Base-by-base conservation (phyloP, 2,329 filamentous ascomycete species). In the Penicillium hordei region DNA sequence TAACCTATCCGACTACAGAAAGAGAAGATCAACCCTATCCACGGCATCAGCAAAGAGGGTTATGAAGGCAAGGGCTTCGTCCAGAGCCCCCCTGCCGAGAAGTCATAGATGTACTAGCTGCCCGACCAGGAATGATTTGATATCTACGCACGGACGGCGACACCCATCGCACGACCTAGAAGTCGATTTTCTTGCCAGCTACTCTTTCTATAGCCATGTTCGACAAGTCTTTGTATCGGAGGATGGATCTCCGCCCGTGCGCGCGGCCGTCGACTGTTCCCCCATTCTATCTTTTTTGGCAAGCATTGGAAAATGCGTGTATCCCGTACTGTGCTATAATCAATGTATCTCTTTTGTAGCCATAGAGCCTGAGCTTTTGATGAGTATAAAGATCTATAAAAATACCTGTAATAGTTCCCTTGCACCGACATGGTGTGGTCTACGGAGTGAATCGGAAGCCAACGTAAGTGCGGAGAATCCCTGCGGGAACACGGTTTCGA, bases 1-100 rank as follows among this genome's bases (percentile, higher is more conserved):
- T 70, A 43, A 70, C 65, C 27, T 27, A 52, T 29, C 29, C 39
- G 58, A 36, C 58, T 60, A 75, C 75, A 95, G 90, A 82, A 82
- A 74, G 90, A 95, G 86, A 89, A 88, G 72, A 83, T 90, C 74
- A 92, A 96, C 75, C 92, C 92, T 61, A 85, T 96, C 76, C 91
- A 89, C 63, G 92, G 92, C 83, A 80, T 94, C 78, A 84, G 88
- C 66, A 89, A 89, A 72, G 85, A 89, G 75, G 87, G 86, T 69
- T 96, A 95, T 82, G 79, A 78, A 64, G 91, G 91, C 77, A 84
- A 86, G 74, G 90, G 91, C 71, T 84, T 87, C 79, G 84, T 96
- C 66, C 92, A 96, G 82, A 83, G 81, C 76, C 67, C 73, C 57
- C 71, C 78, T 55, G 68, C 67, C 50, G 72, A 79, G 68, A 74